phyloP scores from a whole-genome alignment of 2,329 filamentous ascomycete genomes.

The Verticillium klebahnii region DNA sequence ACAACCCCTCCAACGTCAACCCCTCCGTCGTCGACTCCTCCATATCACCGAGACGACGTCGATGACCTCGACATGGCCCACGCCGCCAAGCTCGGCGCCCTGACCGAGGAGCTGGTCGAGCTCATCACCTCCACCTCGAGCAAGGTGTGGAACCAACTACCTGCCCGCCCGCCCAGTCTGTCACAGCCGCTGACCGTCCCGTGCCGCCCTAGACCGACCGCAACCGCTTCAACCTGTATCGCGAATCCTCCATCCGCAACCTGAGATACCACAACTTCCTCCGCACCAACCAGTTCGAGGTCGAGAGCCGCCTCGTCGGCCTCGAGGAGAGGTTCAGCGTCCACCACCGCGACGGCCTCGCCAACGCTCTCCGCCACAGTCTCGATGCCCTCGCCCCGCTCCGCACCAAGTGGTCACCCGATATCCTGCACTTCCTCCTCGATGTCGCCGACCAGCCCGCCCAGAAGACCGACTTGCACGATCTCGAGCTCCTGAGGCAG shows the following conservation, averaged over 20 bases:
- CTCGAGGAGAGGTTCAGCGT: conserved; percentile 85
- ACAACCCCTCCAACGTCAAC: not conserved
- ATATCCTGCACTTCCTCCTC: conserved; percentile 73
- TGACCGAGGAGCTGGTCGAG: conserved; percentile 68
- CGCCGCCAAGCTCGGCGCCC: conserved; percentile 55
- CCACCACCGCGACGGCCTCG: conserved; percentile 72
- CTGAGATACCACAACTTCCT: conserved; percentile 53
- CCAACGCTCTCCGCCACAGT: conserved; percentile 60
- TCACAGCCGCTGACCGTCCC: conserved; percentile 2
- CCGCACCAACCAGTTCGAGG: conserved; percentile 72
- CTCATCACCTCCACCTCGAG: conserved; percentile 52
- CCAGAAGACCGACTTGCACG: conserved; percentile 60
- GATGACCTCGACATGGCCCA: conserved; percentile 58
- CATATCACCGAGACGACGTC: not conserved
- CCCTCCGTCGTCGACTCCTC: not conserved
- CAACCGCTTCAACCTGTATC: conserved; percentile 36
- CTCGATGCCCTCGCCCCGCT: conserved; percentile 52
- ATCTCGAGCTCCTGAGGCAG: conserved; percentile 51
- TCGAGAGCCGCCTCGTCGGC: conserved; percentile 60
- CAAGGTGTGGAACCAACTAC: conserved; percentile 36
- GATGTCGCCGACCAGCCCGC: conserved; percentile 78
- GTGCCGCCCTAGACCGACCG: conserved; percentile 16
- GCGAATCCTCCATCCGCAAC: conserved; percentile 44
- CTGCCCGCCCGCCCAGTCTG: not conserved
- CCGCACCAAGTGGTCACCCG: conserved; percentile 66